Evolutionary conservation across 208 protist species (phyloP).

Genomic region (Leishmania tarentolae): DNA sequence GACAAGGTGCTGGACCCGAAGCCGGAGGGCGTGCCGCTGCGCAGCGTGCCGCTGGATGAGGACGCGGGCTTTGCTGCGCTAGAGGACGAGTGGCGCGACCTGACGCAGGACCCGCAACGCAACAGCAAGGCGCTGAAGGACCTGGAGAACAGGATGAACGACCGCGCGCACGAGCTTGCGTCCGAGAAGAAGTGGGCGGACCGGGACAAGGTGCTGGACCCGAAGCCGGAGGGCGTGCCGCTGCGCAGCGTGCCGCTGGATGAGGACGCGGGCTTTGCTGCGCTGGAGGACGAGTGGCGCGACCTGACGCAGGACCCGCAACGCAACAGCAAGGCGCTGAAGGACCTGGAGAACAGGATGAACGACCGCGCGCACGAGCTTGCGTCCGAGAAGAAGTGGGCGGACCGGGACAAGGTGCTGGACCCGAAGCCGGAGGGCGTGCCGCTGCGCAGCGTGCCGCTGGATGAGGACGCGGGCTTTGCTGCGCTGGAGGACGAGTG

Average conservation of each 20-base stretch:
- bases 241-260: conserved; percentile 39
- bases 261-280: conserved; percentile 35
- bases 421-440: conserved; percentile 63
- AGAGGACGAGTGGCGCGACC: conserved; percentile 26
- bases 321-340: no score
- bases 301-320: no score
- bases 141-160: conserved; percentile 48
- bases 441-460: no score
- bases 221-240: conserved; percentile 50
- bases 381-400: conserved; percentile 21
- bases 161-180: conserved; percentile 50
- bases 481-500: conserved; percentile 35
- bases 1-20: conserved; percentile 36
- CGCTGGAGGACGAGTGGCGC: conserved; percentile 30
- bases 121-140: neutral
- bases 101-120: conserved; percentile 7
- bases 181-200: conserved; percentile 34
- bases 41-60: conserved; percentile 36
- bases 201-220: conserved; percentile 42
- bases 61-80: conserved; percentile 35
- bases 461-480: no score
- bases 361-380: no score
- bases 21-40: conserved; percentile 53
- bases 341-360: no score
- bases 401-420: no score